Conservation (phyloP, 805 yeast genomes). For the Candida corydali region DNA sequence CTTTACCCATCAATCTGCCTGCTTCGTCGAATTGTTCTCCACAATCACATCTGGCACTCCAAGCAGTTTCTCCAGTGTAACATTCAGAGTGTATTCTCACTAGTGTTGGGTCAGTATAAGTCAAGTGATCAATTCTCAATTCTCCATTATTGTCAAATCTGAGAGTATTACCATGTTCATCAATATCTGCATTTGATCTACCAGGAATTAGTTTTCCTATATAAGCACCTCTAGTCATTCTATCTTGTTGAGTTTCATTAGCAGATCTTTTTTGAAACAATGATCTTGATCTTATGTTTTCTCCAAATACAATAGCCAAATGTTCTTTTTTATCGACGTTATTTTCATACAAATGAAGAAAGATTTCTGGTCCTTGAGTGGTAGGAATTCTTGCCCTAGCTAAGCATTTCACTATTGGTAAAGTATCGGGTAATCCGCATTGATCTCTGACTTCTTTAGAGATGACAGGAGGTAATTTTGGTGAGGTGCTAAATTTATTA, state of each 20-base stretch:
- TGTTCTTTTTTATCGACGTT: constrained; percentile 90
- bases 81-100: constrained; percentile 96
- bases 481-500: constrained; percentile 4
- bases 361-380: constrained; percentile 90
- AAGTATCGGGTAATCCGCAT: constrained; percentile 43
- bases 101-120: constrained; percentile 49
- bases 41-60: constrained; percentile 99
- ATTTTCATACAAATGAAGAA: constrained; percentile 83
- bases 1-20: constrained; percentile 83
- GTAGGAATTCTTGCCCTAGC: constrained; percentile 97
- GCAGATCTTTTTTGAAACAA: constrained; percentile 57
- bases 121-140: constrained; percentile 21
- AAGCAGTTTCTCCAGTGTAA: constrained; percentile 98
- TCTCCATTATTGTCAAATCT: constrained; percentile 31
- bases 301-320: constrained; percentile 95
- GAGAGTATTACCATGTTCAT: constrained; percentile 28
- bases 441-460: constrained; percentile 23
- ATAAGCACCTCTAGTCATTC: constrained; percentile 99
- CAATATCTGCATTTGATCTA: constrained; percentile 63
- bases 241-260: constrained; percentile 80
- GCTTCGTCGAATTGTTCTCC: constrained; percentile 99
- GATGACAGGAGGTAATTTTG: constrained; percentile 7
- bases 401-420: constrained; percentile 81
- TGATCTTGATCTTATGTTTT: constrained; percentile 74
- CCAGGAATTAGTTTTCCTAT: constrained; percentile 90